A percentile compares a stretch with the other conserved stretches of the same genome.
phyloP scores from a whole-genome alignment of 108 stramenopile genomes.

The Fragilariopsis cylindrus region DNA sequence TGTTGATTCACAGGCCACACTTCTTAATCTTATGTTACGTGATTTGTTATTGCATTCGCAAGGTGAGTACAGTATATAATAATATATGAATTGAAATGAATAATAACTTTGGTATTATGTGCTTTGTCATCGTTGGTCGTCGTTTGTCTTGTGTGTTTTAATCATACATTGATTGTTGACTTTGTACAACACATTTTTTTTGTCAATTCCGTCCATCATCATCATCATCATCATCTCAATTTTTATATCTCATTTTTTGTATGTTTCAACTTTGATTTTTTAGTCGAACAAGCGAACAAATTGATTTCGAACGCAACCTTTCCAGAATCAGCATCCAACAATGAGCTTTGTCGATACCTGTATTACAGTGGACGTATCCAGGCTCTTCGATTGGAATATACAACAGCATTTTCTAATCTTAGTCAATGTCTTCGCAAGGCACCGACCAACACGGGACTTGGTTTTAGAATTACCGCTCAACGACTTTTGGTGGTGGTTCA shows the following conservation, averaged over 20 bases:
- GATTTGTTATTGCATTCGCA: conserved; percentile 73
- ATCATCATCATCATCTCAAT: neutral
- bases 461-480: conserved; percentile 88
- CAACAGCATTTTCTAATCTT: conserved; percentile 90
- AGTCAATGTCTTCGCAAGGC: conserved; percentile 94
- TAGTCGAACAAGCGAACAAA: conserved; percentile 96
- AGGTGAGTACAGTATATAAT: conserved; percentile 42
- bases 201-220: neutral
- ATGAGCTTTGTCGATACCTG: conserved; percentile 95
- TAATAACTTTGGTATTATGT: too few species aligned
- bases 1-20: conserved; percentile 73
- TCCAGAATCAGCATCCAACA: conserved; percentile 91
- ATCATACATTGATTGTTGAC: neutral
- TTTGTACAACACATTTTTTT: neutral
- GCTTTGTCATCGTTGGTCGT: neutral
- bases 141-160: neutral
- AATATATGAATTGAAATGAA: too few species aligned
- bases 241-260: neutral
- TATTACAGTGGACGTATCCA: conserved; percentile 95
- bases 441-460: conserved; percentile 90
- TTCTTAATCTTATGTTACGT: conserved; percentile 81
- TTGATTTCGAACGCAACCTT: conserved; percentile 87
- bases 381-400: conserved; percentile 95
- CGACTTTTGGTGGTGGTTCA: conserved; percentile 88
- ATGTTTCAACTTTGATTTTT: neutral